These are phyloP conservation scores for Colletotrichum sublineola DNA, from an alignment of 2,329 filamentous ascomycete genomes.

Conservation along the genomic window DNA sequence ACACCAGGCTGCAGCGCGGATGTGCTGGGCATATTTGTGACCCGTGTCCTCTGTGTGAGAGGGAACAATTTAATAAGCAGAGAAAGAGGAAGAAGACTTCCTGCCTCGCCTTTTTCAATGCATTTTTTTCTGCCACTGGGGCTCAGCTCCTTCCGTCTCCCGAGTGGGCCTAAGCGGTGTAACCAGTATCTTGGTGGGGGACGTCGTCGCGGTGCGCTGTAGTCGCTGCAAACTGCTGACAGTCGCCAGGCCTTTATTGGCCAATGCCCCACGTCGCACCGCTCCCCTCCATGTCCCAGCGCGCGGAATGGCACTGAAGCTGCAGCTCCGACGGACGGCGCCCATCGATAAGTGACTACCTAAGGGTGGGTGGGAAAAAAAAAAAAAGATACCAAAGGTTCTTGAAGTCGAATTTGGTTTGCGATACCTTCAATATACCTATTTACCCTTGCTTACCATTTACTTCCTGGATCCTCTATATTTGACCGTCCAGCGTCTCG, in stretches of 20 bases:
- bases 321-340: slow-evolving; percentile 37
- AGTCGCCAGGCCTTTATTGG: slow-evolving; percentile 31
- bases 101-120: slow-evolving; percentile 37
- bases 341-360: slow-evolving; percentile 20
- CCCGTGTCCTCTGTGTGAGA: slow-evolving; percentile 41
- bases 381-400: slow-evolving; percentile 22
- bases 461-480: not conserved
- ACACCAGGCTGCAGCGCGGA: slow-evolving; percentile 42
- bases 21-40: slow-evolving; percentile 40
- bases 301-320: slow-evolving; percentile 10
- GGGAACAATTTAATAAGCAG: slow-evolving; percentile 27
- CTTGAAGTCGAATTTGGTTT: not conserved
- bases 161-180: slow-evolving; percentile 34
- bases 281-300: slow-evolving; percentile 12
- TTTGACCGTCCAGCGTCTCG: not conserved
- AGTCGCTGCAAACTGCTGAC: slow-evolving; percentile 17
- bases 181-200: slow-evolving; percentile 20
- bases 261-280: slow-evolving; percentile 33
- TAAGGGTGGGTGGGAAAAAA: not conserved
- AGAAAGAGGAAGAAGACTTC: slow-evolving; percentile 27
- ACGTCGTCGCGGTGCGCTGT: slow-evolving; percentile 9
- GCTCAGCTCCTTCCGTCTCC: not conserved
- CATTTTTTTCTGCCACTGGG: slow-evolving; percentile 40
- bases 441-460: too few relatives aligned
- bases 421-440: not conserved